A percentile compares a stretch with the other conserved stretches of the same genome.
These are phyloP conservation scores for Takashimella koratensis DNA, from an alignment of 1,284 basidiomycete species.

Conservation along the genomic window DNA sequence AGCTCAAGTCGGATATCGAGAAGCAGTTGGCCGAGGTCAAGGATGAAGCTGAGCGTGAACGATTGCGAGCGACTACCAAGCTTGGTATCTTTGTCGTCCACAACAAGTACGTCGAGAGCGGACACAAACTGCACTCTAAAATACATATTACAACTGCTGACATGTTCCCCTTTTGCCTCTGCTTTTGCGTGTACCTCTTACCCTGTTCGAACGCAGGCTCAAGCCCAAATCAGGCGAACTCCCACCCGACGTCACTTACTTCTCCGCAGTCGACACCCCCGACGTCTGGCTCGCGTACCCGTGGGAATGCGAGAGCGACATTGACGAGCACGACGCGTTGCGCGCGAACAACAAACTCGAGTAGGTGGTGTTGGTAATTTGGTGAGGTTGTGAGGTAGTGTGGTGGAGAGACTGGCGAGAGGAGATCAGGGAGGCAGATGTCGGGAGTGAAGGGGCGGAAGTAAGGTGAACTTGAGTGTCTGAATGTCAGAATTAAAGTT, in stretches of 20 bases:
- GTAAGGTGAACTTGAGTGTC: too few species aligned
- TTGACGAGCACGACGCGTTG: conserved; percentile 42
- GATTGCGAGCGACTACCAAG: conserved; percentile 61
- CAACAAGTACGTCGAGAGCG: conserved; percentile 61
- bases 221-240: conserved; percentile 76
- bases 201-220: conserved; percentile 44
- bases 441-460: too few species aligned
- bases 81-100: conserved; percentile 92
- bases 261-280: conserved; percentile 48
- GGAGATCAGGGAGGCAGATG: too few species aligned
- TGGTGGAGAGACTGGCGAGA: too few species aligned
- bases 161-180: not conserved
- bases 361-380: too few species aligned
- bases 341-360: conserved; percentile 30
- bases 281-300: conserved; percentile 51
- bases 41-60: conserved; percentile 64
- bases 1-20: conserved; percentile 82
- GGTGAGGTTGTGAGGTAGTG: too few species aligned
- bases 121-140: not conserved
- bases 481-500: too few species aligned
- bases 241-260: conserved; percentile 53
- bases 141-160: not conserved
- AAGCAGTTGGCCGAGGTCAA: conserved; percentile 61
- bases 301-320: conserved; percentile 46
- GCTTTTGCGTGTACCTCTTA: not conserved